These are phyloP conservation scores for Globisporangium solare DNA, from an alignment of 352 stramenopile species.

Conservation along the genomic window DNA sequence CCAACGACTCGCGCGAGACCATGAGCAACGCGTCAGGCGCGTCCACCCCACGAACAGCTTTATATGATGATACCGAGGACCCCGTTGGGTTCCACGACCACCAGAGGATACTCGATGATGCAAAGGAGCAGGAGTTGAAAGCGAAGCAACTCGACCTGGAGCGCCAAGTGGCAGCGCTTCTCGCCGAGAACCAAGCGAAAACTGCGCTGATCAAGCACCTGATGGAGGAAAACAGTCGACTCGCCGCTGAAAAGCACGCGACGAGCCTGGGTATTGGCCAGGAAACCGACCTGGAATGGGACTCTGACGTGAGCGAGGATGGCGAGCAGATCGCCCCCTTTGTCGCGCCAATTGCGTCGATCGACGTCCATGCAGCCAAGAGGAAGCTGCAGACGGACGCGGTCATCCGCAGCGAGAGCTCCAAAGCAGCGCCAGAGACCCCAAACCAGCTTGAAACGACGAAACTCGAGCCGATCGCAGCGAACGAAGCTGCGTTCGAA, in stretches of 20 bases:
- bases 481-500: conserved; percentile 7
- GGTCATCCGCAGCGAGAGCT: background rate
- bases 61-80: background rate
- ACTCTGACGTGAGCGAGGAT: too few relatives aligned
- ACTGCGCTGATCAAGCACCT: conserved; percentile 10
- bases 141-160: conserved; percentile 9
- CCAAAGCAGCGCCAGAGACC: too few relatives aligned
- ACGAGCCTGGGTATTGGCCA: too few relatives aligned
- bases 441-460: background rate
- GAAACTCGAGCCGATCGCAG: background rate
- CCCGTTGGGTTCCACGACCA: too few relatives aligned
- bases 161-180: conserved; percentile 12
- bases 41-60: background rate
- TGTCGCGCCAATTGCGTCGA: background rate
- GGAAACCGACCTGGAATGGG: too few relatives aligned
- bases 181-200: conserved; percentile 11
- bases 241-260: background rate
- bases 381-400: conserved; percentile 10
- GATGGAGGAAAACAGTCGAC: conserved; percentile 8
- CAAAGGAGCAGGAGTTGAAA: conserved; percentile 4
- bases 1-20: conserved; percentile 6
- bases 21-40: conserved; percentile 1
- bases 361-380: conserved; percentile 9
- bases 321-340: too few relatives aligned
- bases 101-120: background rate